Evolutionary conservation across 2,329 filamentous ascomycete genomes (phyloP).

Genomic region (Cladorrhinum sp.): DNA sequence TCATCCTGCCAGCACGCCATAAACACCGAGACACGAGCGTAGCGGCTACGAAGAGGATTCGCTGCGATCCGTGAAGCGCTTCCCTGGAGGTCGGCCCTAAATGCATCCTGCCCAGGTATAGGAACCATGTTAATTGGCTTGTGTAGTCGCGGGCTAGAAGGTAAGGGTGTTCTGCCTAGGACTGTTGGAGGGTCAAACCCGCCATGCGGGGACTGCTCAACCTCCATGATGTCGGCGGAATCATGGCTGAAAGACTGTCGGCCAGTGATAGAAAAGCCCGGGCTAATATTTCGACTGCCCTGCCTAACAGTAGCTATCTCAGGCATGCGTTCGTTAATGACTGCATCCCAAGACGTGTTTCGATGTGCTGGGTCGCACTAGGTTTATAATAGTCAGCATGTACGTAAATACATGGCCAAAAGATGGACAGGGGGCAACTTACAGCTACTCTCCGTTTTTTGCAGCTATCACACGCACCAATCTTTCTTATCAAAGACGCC

Average conservation of each 20-base stretch:
- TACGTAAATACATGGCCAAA: no score
- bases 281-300: constrained; percentile 42
- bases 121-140: constrained; percentile 42
- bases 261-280: constrained; percentile 40
- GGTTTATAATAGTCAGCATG: constrained; percentile 11
- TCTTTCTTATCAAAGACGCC: constrained; percentile 57
- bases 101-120: constrained; percentile 48
- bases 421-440: constrained; percentile 41
- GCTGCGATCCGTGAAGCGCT: constrained; percentile 49
- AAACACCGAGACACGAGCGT: constrained; percentile 51
- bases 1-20: constrained; percentile 58
- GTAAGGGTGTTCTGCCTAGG: constrained; percentile 54
- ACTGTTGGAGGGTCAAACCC: constrained; percentile 38
- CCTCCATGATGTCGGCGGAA: constrained; percentile 56
- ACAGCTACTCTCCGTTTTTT: constrained; percentile 57
- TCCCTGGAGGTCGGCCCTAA: constrained; percentile 52
- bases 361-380: constrained; percentile 60
- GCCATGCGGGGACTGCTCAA: constrained; percentile 45
- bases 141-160: constrained; percentile 54
- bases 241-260: constrained; percentile 44
- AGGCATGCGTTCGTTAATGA: constrained; percentile 36
- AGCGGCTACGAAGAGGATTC: constrained; percentile 50
- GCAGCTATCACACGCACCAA: constrained; percentile 57
- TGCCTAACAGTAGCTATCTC: background rate
- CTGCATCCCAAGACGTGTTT: constrained; percentile 60